Percentiles rank a stretch among this genome's conserved stretches.
Conservation (phyloP, 1,139 yeast species). For the Yamadazyma diospyri region DNA sequence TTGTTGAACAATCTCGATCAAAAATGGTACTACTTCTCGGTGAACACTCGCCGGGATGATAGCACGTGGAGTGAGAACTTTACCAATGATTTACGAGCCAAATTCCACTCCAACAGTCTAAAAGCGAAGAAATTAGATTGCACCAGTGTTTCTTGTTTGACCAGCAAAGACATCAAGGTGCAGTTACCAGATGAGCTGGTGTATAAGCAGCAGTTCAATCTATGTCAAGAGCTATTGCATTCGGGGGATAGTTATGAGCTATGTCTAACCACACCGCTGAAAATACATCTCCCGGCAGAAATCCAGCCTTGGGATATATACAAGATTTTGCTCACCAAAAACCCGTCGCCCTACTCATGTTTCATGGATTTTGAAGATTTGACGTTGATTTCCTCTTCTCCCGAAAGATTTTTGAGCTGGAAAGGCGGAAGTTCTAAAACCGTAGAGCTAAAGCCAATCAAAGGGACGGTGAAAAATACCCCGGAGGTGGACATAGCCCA, state of each 20-base stretch:
- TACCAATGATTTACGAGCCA: constrained; percentile 11
- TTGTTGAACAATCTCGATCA: constrained; percentile 48
- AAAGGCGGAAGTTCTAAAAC: constrained; percentile 29
- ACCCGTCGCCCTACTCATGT: constrained; percentile 93
- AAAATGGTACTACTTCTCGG: constrained; percentile 54
- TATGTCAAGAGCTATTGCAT: constrained; percentile 67
- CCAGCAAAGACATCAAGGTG: constrained; percentile 29
- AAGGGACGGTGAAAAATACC: constrained; percentile 84
- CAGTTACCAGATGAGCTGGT: constrained; percentile 51
- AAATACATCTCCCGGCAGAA: constrained; percentile 44
- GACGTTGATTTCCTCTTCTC: constrained; percentile 79
- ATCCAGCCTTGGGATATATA: constrained; percentile 76
- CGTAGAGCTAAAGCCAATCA: constrained; percentile 89
- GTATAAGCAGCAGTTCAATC: constrained; percentile 54
- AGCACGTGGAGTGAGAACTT: constrained; percentile 32
- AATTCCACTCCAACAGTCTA: constrained; percentile 1
- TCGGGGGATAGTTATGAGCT: constrained; percentile 93
- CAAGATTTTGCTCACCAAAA: constrained; percentile 61
- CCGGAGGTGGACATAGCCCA: constrained; percentile 46
- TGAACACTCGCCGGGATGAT: constrained; percentile 29
- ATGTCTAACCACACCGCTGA: constrained; percentile 81
- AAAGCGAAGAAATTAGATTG: background rate
- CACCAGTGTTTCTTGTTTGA: constrained; percentile 3
- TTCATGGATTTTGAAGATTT: constrained; percentile 74
- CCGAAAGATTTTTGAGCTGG: constrained; percentile 92